Evolutionary conservation across 2,329 filamentous ascomycete genomes (phyloP).

Genomic region (Diaporthe sp.): DNA sequence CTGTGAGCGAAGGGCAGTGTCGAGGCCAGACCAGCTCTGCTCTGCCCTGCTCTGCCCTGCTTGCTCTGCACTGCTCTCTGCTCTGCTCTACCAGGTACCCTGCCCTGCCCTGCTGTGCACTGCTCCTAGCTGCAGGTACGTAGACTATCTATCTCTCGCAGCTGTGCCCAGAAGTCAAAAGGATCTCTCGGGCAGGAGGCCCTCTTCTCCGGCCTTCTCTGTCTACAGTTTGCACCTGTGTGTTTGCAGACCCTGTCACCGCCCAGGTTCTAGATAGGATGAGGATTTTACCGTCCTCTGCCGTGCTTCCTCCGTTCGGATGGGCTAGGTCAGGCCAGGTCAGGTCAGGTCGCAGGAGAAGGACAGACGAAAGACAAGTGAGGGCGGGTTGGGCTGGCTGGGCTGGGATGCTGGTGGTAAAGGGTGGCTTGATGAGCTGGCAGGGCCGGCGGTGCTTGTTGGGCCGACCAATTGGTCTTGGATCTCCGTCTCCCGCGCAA

Average conservation of each 20-base stretch:
- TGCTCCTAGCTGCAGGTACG: conserved; percentile 30
- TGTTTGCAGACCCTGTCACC: background rate
- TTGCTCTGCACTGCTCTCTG: background rate
- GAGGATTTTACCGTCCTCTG: conserved; percentile 9
- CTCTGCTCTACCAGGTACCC: background rate
- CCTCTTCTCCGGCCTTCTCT: background rate
- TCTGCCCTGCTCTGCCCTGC: background rate
- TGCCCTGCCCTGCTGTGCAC: background rate
- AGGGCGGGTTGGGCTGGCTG: conserved; percentile 29
- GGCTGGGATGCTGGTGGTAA: conserved; percentile 46
- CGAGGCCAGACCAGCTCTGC: conserved; percentile 15
- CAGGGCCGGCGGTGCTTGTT: conserved; percentile 44
- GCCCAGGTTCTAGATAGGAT: background rate
- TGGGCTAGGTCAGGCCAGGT: background rate
- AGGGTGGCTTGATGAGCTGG: conserved; percentile 49
- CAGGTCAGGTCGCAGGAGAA: conserved; percentile 14
- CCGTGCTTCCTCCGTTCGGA: conserved; percentile 20
- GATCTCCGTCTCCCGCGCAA: conserved; percentile 41
- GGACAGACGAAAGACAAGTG: background rate
- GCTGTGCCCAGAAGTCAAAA: background rate
- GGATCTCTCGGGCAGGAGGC: conserved; percentile 13
- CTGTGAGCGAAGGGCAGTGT: conserved; percentile 4
- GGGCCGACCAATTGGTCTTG: conserved; percentile 46
- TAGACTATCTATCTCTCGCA: background rate
- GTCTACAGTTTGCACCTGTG: background rate